Evolutionary conservation across 257 asterid species (phyloP).

Genomic region (Primulina eburnea): DNA sequence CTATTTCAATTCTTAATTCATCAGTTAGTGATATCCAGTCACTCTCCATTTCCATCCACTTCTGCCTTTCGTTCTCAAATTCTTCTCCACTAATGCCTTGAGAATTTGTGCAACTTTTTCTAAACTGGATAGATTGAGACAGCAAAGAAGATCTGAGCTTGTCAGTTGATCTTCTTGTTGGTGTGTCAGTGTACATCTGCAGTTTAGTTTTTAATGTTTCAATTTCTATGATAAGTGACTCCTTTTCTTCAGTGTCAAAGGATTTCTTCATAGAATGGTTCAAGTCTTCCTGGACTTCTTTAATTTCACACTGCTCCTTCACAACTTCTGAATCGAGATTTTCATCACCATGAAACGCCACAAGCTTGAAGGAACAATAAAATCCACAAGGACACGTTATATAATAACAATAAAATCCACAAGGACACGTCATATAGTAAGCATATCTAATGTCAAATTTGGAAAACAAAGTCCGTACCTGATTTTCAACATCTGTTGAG

Average conservation of each 20-base stretch:
- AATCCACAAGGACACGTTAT: neutral
- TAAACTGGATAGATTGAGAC: constrained; percentile 75
- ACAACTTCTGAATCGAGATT: constrained; percentile 45
- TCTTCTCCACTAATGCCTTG: constrained; percentile 55
- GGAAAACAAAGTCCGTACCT: constrained; percentile 28
- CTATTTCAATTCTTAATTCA: constrained; percentile 83
- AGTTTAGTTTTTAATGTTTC: constrained; percentile 57
- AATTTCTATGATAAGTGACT: constrained; percentile 65
- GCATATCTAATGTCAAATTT: neutral
- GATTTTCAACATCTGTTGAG: constrained; percentile 30
- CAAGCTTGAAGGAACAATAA: constrained; percentile 45
- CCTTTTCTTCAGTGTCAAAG: constrained; percentile 56
- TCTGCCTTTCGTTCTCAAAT: constrained; percentile 75
- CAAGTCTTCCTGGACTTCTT: constrained; percentile 45
- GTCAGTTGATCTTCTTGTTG: constrained; percentile 60
- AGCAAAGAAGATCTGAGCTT: constrained; percentile 69
- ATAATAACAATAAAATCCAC: neutral
- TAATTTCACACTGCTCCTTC: constrained; percentile 52
- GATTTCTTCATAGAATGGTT: constrained; percentile 22
- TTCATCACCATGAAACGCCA: constrained; percentile 45
- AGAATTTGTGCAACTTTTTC: constrained; percentile 54
- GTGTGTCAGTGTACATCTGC: constrained; percentile 44
- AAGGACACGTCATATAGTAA: neutral
- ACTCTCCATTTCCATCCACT: constrained; percentile 97
- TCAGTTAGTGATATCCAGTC: constrained; percentile 96